Base-by-base conservation (phyloP, 1,284 basidiomycete species). In the Ustilago nuda region DNA sequence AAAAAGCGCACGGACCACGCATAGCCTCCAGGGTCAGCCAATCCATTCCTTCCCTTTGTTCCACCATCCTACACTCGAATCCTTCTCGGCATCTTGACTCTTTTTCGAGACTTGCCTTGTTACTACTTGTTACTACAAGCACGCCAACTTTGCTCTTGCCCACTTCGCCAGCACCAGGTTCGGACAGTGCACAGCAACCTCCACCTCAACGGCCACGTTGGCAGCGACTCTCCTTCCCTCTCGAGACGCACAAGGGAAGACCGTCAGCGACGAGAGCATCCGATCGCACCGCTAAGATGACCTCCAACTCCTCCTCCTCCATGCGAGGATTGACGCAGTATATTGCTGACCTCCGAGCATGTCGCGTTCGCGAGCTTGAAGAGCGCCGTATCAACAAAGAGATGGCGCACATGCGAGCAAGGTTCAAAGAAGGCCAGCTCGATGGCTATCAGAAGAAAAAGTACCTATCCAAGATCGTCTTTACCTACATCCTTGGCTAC, bases 361-460 rank as follows among this genome's bases (percentile, higher is more conserved):
- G 93, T 52, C 64, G 79, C 27, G 78, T 80, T 15, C 73, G 81
- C 33, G 82, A 85, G 65, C 73, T 79, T 23, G 95, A 96, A 85
- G 96, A 98, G 89, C 98, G 98, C 88, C 88, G 96, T 64, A 97
- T 99, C 82, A 99, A 99, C 88, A 95, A 97, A 87, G 97, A 99
- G 88, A 98, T 99, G 96, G 96, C 97, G 0, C 98, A 99, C 84
- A 99, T 99, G 80, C 90, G 97, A 62, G 95, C 96, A 89, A 95
- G 98, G 87, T 98, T 99, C 89, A 98, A 98, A 90, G 96, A 98
- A 82, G 96, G 95, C 19, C 95, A 95, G 85, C 88, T 99, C 79
- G 95, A 98, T 82, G 96, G 96, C 35, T 97, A 99, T 87, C 95
- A 98, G 88, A 97, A 96, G 90, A 98, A 98, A 88, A 98, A 98